Evolutionary conservation across 2,329 filamentous ascomycete genomes (phyloP), one percentile per base, ranked within the genome.

Genomic region (Trichoderma semiorbis): DNA sequence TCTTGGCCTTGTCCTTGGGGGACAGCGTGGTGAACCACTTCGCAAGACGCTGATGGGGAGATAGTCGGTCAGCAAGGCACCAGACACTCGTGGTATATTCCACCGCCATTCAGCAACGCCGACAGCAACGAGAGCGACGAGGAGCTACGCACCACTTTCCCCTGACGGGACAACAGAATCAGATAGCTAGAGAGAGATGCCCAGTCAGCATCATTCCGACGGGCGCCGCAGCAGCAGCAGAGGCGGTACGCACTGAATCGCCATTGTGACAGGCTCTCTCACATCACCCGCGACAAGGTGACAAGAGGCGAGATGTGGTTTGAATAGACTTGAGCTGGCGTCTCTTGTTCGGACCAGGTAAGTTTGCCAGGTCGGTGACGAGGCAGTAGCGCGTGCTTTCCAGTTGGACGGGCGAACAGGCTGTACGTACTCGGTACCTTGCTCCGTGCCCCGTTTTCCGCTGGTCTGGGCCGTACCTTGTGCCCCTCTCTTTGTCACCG

Each of bases 21-120:
- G 95, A 97, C 74, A 99, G 89, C 18, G 96, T 99, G 70, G 95
- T 97, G 85, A 99, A 99, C 96, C 96, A 99, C 86, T 99, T 99
- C 77, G 96, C 96, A 71, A 99, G 91, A 80, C 96, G 95, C 96
- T 99, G 84, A 14, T 71, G 75, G 72, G 18, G 5, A 68, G n/a
- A 11, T 7, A 26, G 11, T 36, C 18, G 12, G 69, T 74, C 32
- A 75, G 73, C 30, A 62, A 34, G 16, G 4, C 24, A 18, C 12
- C 34, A 36, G 2, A 36, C 3, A 8, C 11, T 1, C 28, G 34
- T 58, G 16, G n/a, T 3, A 30, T 7, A 60, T 3, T 21, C 4
- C 16, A 60, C 16, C 34, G 64, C 21, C 14, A 58, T n/a, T 18
- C 14, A 6, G 1, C 34, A 12, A 1, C 24, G 11, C 32, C 18